Evolutionary conservation across 1,139 yeast species (phyloP).

Genomic region (Pneumocystis canis): DNA sequence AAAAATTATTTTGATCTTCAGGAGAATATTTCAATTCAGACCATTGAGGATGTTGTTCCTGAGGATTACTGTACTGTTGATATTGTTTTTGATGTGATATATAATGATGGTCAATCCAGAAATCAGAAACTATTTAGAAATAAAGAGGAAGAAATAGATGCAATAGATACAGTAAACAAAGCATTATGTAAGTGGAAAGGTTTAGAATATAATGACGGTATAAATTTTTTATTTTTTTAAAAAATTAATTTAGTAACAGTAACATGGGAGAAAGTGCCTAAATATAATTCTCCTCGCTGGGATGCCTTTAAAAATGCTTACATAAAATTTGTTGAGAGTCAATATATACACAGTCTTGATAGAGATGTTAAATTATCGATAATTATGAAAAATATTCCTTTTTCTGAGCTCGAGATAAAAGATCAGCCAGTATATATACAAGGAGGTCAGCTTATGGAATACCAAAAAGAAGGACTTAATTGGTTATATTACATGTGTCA

Average conservation of each 20-base stretch:
- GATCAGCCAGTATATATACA: constrained; percentile 10
- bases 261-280: constrained; percentile 15
- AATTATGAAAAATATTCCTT: background rate
- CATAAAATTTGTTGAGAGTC: constrained; percentile 13
- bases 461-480: constrained; percentile 17
- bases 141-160: constrained; percentile 12
- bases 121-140: constrained; percentile 12
- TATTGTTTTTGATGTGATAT: constrained; percentile 13
- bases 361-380: background rate
- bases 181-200: constrained; percentile 16
- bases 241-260: background rate
- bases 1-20: constrained; percentile 13
- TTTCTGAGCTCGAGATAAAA: constrained; percentile 9
- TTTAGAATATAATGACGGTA: constrained; percentile 14
- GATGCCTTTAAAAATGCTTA: constrained; percentile 13
- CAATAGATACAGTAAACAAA: constrained; percentile 8
- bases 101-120: constrained; percentile 5
- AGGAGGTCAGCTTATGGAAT: constrained; percentile 12
- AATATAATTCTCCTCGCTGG: constrained; percentile 8
- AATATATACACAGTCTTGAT: constrained; percentile 10
- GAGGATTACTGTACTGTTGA: constrained; percentile 14
- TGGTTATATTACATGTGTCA: constrained; percentile 18
- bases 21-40: constrained; percentile 7
- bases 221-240: background rate
- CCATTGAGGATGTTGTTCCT: constrained; percentile 8